phyloP scores from a whole-genome alignment of 208 protist genomes.

The Trypanosoma theileri region DNA sequence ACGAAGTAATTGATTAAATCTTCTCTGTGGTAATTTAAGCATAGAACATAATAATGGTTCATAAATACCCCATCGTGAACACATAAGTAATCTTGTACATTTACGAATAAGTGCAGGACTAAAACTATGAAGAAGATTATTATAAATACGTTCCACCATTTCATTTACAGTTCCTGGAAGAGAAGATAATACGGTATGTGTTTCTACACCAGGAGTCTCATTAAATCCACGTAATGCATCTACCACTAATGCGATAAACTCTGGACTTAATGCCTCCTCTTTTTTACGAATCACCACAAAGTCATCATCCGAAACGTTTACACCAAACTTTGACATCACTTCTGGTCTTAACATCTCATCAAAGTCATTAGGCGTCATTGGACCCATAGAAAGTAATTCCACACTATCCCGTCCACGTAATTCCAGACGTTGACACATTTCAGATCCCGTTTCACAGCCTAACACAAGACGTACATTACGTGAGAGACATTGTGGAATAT shows the following conservation, averaged over 20 bases:
- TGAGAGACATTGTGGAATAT: constrained; percentile 59
- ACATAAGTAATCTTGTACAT: constrained; percentile 54
- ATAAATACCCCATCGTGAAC: constrained; percentile 66
- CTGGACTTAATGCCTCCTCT: constrained; percentile 43
- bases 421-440: constrained; percentile 23
- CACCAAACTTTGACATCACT: constrained; percentile 41
- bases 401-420: constrained; percentile 59
- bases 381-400: constrained; percentile 50
- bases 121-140: constrained; percentile 41
- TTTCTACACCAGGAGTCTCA: constrained; percentile 55
- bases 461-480: constrained; percentile 76
- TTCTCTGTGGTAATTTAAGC: constrained; percentile 40
- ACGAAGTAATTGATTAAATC: constrained; percentile 74
- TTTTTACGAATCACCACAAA: constrained; percentile 59
- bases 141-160: constrained; percentile 48
- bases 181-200: constrained; percentile 35
- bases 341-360: constrained; percentile 61
- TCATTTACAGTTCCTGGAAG: constrained; percentile 64
- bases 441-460: constrained; percentile 33
- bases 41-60: constrained; percentile 58
- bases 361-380: constrained; percentile 61
- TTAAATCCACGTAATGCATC: constrained; percentile 49
- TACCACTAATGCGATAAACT: constrained; percentile 70
- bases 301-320: constrained; percentile 65
- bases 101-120: constrained; percentile 41